Evolutionary conservation across 805 yeast genomes (phyloP), one percentile per base, ranked within the genome.

Genomic region (Yueomyces sinensis): DNA sequence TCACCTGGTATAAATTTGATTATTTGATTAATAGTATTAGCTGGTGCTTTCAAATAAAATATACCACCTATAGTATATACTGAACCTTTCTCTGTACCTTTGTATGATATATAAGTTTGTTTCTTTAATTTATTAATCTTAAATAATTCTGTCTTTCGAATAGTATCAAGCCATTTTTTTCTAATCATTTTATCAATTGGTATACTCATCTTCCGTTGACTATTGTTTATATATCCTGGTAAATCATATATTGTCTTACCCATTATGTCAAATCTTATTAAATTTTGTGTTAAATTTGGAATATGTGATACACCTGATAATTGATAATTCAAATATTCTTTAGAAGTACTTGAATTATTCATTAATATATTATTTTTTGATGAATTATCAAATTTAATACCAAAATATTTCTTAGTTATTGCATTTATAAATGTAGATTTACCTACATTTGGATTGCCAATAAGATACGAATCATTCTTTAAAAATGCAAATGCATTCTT

Each of bases 371-470:
- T 20, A 11, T 29, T 19, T 38, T 35, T 15, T 4, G 20, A 9
- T 27, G n/a, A 4, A 22, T 31, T 14, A 29, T 28, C 19, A 3
- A 44, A 22, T 32, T 49, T 52, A 19, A 28, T 27, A 3, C 56
- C 55, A 13, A 40, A 13, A 32, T 37, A 49, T 20, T 40, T 38
- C 27, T 47, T 43, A 66, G 69, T 40, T 15, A 78, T 41, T 15
- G 72, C 46, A 42, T 66, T 70, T 1, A 78, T 62, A 27, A 81
- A 43, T 2, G 78, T 64, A 3, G 83, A 73, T 49, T 81, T 81
- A 1, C 93, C 93, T 13, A 71, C 65, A 46, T 81, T 81, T 9
- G 78, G 73, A 38, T 65, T 66, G 1, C 93, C 93, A 16, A 80
- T 57, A 22, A 81, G 52, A 45, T 70, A 75, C 6, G 69, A 51